These are phyloP conservation scores for Yamadazyma olivae DNA, from an alignment of 805 yeast species.

Conservation along the genomic window DNA sequence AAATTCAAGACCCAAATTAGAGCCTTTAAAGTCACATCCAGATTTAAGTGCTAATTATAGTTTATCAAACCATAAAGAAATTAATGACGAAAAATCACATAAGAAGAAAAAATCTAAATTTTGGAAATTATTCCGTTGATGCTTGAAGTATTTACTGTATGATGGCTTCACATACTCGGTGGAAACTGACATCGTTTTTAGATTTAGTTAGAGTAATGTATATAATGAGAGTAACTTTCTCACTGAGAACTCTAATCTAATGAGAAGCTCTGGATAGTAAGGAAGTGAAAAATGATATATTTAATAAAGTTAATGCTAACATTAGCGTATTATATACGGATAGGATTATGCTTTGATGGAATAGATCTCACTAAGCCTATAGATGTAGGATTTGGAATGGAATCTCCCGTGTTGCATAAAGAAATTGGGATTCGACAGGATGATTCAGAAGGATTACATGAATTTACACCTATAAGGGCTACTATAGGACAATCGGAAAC, in stretches of 20 bases:
- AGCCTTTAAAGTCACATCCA: slow-evolving; percentile 40
- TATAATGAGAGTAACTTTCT: too few species aligned
- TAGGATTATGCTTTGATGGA: too few species aligned
- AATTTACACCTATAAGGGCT: slow-evolving; percentile 34
- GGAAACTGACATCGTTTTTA: too few species aligned
- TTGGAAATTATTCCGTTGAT: slow-evolving; percentile 36
- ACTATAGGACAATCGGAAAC: slow-evolving; percentile 34
- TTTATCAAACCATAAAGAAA: background rate
- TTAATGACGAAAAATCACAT: slow-evolving; percentile 6
- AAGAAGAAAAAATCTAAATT: slow-evolving; percentile 31
- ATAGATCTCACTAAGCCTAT: slow-evolving; percentile 16
- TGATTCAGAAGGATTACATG: slow-evolving; percentile 27
- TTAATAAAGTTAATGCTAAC: too few species aligned
- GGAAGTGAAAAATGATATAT: too few species aligned
- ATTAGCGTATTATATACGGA: too few species aligned
- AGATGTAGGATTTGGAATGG: slow-evolving; percentile 3
- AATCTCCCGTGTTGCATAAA: slow-evolving; percentile 2
- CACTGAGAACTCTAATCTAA: too few species aligned
- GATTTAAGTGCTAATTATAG: slow-evolving; percentile 17
- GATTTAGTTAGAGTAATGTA: too few species aligned
- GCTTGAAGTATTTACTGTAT: too few species aligned
- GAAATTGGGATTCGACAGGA: slow-evolving; percentile 3
- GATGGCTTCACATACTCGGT: too few species aligned
- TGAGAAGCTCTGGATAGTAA: too few species aligned
- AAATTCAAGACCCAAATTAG: slow-evolving; percentile 22